Evolutionary conservation across 352 stramenopile species (phyloP).

Genomic region (Phytophthora ramorum): DNA sequence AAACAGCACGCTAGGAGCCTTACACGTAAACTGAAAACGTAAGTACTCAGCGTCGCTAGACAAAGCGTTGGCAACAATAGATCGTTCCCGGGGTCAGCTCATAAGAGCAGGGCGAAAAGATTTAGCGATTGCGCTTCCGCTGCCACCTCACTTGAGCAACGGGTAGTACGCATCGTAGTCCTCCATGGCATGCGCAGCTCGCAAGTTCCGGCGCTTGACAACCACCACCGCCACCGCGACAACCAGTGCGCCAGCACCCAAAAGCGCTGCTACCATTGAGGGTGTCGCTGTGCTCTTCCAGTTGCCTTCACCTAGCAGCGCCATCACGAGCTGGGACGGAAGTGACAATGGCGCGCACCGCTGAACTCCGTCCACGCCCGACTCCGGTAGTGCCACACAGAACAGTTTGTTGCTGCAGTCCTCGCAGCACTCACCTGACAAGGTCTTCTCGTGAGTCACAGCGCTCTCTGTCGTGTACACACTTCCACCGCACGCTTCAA

Average conservation of each 20-base stretch:
- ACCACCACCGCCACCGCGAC: conserved; percentile 14
- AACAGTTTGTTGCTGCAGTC: conserved; percentile 12
- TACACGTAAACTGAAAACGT: conserved; percentile 3
- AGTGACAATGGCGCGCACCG: conserved; percentile 5
- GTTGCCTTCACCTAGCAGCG: conserved; percentile 2
- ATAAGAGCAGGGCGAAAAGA: too few relatives aligned
- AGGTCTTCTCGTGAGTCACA: not conserved
- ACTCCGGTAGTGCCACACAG: conserved; percentile 10
- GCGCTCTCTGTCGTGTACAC: conserved; percentile 10
- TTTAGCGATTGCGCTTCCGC: not conserved
- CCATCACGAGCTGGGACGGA: not conserved
- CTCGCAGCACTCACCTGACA: conserved; percentile 9
- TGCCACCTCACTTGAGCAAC: not conserved
- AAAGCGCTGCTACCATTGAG: not conserved
- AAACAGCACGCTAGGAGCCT: not conserved
- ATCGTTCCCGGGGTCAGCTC: too few relatives aligned
- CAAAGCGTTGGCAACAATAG: too few relatives aligned
- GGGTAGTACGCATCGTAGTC: conserved; percentile 5
- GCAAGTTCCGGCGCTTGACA: conserved; percentile 12
- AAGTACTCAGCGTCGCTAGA: too few relatives aligned
- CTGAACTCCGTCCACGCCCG: conserved; percentile 5
- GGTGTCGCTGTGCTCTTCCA: conserved; percentile 4
- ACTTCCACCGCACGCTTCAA: conserved; percentile 18
- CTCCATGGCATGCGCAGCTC: not conserved
- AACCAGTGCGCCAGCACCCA: conserved; percentile 16